phyloP scores from a whole-genome alignment of 148 eudicot species.

The Cornus controversa region DNA sequence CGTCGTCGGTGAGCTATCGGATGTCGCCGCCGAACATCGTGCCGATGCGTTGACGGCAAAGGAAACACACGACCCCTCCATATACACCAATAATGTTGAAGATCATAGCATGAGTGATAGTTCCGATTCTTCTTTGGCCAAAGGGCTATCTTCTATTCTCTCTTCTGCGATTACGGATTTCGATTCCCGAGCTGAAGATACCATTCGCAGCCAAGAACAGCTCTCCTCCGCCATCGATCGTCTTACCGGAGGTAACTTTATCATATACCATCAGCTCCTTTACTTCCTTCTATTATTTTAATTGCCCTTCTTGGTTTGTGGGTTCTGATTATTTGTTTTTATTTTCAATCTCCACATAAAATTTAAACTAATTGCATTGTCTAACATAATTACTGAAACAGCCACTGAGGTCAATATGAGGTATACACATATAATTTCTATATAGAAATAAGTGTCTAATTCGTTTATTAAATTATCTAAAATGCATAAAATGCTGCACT shows the following conservation, averaged over 20 bases:
- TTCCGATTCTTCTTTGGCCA: constrained; percentile 36
- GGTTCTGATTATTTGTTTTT: neutral
- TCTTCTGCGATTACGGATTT: constrained; percentile 58
- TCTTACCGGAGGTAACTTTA: constrained; percentile 57
- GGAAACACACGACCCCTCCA: neutral
- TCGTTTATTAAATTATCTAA: too few relatives aligned
- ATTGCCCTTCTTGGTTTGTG: neutral
- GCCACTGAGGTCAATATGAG: neutral
- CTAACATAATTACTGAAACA: too few relatives aligned
- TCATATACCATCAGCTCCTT: neutral
- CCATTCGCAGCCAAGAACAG: constrained; percentile 54
- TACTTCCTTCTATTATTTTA: neutral
- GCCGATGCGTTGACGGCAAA: neutral
- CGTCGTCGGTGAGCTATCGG: neutral
- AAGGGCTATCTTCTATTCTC: constrained; percentile 52
- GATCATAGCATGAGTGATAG: neutral
- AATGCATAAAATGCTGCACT: too few relatives aligned
- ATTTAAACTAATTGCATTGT: neutral
- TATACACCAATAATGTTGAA: neutral
- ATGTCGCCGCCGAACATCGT: neutral
- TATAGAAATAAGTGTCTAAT: too few relatives aligned
- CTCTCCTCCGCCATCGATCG: constrained; percentile 72
- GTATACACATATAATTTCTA: too few relatives aligned
- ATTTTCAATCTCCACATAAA: neutral
- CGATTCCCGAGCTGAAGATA: constrained; percentile 57